Percentiles rank a stretch among this genome's conserved stretches.
phyloP scores from a whole-genome alignment of 1,284 basidiomycete species.

The Rhodotorula glutinis region DNA sequence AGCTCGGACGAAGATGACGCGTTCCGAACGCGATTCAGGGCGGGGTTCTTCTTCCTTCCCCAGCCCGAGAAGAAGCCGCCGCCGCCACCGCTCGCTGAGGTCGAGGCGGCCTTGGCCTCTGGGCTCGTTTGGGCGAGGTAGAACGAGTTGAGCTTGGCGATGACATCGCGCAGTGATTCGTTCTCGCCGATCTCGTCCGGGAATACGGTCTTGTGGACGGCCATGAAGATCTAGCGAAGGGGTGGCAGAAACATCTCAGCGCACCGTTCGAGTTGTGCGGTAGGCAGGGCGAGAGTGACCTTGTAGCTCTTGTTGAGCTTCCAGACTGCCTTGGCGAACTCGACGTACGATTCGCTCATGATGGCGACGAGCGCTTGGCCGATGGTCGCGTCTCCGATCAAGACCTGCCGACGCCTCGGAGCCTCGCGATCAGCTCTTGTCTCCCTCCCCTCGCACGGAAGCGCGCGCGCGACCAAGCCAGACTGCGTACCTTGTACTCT shows the following conservation, averaged over 20 bases:
- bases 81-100: conserved; percentile 1
- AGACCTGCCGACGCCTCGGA: conserved; percentile 16
- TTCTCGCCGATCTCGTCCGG: conserved; percentile 29
- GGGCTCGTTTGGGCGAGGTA: conserved; percentile 27
- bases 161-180: conserved; percentile 34
- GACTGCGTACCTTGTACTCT: conserved; percentile 39
- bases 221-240: conserved; percentile 1
- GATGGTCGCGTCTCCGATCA: conserved; percentile 38
- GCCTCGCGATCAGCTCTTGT: no score
- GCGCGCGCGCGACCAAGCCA: neutral
- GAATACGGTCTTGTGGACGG: conserved; percentile 34
- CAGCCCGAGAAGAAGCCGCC: conserved; percentile 23
- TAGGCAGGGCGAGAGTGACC: conserved; percentile 21
- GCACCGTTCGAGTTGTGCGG: neutral
- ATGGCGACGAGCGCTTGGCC: conserved; percentile 39
- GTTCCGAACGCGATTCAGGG: conserved; percentile 1
- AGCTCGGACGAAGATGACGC: conserved; percentile 4
- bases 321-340: conserved; percentile 36
- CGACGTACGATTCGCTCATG: conserved; percentile 36
- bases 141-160: conserved; percentile 37
- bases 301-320: conserved; percentile 42
- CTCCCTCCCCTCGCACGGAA: no score
- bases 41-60: conserved; percentile 19
- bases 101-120: neutral
- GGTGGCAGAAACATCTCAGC: neutral